Evolutionary conservation across 2,329 filamentous ascomycete species (phyloP).

Genomic region (Aspergillus calidoustus): DNA sequence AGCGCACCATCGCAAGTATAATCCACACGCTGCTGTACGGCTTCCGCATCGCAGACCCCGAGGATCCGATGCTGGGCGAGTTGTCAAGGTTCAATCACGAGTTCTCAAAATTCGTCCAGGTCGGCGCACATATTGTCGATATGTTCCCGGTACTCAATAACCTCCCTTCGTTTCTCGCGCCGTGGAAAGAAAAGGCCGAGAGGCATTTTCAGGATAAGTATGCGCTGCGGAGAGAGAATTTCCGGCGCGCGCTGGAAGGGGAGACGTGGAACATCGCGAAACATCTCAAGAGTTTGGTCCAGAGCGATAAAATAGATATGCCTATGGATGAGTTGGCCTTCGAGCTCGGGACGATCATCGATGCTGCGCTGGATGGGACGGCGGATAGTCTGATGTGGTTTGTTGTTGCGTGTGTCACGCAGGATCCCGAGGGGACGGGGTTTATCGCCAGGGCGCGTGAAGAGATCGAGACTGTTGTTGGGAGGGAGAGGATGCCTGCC

Average conservation of each 20-base stretch:
- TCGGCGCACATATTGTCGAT: background rate
- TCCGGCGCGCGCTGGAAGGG: background rate
- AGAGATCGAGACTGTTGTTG: background rate
- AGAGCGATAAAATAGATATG: background rate
- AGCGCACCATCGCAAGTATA: background rate
- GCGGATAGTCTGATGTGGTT: background rate
- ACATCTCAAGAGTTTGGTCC: background rate
- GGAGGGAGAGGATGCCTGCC: background rate
- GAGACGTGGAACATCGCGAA: background rate
- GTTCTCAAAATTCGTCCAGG: background rate
- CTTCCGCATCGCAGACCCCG: background rate
- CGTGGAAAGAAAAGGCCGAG: background rate
- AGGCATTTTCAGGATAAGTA: background rate
- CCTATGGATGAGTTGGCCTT: background rate
- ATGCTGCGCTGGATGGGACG: slow-evolving; percentile 1
- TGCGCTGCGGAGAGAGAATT: background rate
- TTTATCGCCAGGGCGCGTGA: background rate
- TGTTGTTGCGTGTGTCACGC: background rate
- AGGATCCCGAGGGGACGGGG: background rate
- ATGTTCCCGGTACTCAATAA: background rate
- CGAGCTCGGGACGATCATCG: slow-evolving; percentile 3
- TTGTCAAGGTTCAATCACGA: background rate
- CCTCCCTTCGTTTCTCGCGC: background rate
- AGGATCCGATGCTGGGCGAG: background rate
- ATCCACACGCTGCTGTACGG: background rate